These are phyloP conservation scores for Colletotrichum horii DNA, from an alignment of 2,329 filamentous ascomycete genomes.

Conservation along the genomic window DNA sequence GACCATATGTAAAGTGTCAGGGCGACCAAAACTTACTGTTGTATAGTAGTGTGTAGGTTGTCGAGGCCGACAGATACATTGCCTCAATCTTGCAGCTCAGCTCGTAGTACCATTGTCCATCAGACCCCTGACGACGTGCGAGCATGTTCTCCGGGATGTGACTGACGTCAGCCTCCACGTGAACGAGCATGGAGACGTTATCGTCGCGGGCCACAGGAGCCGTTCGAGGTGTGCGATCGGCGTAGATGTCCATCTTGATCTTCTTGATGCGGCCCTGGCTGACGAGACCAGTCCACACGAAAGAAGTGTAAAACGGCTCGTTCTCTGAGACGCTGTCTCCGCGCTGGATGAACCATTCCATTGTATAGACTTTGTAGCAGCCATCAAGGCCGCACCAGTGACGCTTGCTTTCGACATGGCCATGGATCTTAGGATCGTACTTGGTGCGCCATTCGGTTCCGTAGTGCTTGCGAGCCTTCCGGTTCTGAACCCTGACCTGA, in stretches of 20 bases:
- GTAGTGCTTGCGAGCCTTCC: slow-evolving; percentile 78
- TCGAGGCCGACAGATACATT: slow-evolving; percentile 45
- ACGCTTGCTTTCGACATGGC: slow-evolving; percentile 34
- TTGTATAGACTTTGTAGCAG: slow-evolving; percentile 40
- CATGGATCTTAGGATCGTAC: slow-evolving; percentile 76
- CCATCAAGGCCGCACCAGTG: slow-evolving; percentile 42
- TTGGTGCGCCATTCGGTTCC: slow-evolving; percentile 82
- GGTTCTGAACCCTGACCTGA: slow-evolving; percentile 44
- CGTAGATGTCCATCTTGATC: slow-evolving; percentile 40
- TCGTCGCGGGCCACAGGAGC: slow-evolving; percentile 41
- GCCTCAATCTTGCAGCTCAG: slow-evolving; percentile 45
- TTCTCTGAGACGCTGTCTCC: slow-evolving; percentile 46
- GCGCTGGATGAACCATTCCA: slow-evolving; percentile 49
- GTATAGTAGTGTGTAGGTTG: slow-evolving; percentile 47
- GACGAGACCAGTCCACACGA: slow-evolving; percentile 36
- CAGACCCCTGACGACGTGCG: slow-evolving; percentile 34
- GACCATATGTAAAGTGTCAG: background rate
- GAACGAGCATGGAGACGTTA: slow-evolving; percentile 40
- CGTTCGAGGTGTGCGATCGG: slow-evolving; percentile 29
- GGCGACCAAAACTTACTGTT: slow-evolving; percentile 36
- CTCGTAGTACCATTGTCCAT: slow-evolving; percentile 45
- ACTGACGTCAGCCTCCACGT: slow-evolving; percentile 44
- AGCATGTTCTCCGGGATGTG: slow-evolving; percentile 43
- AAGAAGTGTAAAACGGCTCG: slow-evolving; percentile 37
- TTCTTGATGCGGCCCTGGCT: slow-evolving; percentile 35